Conservation (phyloP, 306 rosid species). For the Citrullus mucosospermus region DNA sequence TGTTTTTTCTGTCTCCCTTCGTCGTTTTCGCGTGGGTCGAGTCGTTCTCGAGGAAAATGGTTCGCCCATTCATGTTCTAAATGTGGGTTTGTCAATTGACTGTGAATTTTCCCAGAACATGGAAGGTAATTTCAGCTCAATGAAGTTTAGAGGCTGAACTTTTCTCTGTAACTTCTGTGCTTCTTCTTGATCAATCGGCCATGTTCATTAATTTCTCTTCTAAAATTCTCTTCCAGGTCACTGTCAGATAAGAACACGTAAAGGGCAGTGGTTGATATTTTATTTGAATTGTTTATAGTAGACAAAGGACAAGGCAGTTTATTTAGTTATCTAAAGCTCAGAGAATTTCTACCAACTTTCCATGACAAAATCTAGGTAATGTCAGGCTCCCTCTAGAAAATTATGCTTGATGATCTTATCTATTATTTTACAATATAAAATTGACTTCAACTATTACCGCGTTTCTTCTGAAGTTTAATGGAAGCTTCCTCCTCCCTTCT, state of each 20-base stretch:
- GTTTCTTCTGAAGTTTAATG: not conserved
- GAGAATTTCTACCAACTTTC: slow-evolving; percentile 9
- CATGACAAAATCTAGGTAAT: not conserved
- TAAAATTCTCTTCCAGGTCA: not conserved
- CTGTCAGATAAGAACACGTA: not conserved
- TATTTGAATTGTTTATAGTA: not conserved
- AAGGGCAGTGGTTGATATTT: not conserved
- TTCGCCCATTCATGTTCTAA: not conserved
- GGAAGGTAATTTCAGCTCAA: not conserved
- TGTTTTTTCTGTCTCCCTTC: not conserved
- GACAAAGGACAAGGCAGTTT: slow-evolving; percentile 1
- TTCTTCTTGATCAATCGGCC: not conserved
- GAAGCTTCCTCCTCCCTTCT: slow-evolving; percentile 4
- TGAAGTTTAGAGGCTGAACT: not conserved
- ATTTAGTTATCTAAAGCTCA: not conserved
- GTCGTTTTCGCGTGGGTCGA: not conserved
- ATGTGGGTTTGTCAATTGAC: not conserved
- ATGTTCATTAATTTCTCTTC: not conserved
- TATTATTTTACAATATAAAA: not conserved
- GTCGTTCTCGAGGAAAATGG: not conserved
- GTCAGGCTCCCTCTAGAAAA: not conserved
- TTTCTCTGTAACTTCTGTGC: not conserved
- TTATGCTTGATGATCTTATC: not conserved
- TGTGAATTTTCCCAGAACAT: slow-evolving; percentile 1
- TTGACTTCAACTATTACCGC: slow-evolving; percentile 1